Conservation (phyloP, 306 rosid species). For the Vachellia pachyceras region DNA sequence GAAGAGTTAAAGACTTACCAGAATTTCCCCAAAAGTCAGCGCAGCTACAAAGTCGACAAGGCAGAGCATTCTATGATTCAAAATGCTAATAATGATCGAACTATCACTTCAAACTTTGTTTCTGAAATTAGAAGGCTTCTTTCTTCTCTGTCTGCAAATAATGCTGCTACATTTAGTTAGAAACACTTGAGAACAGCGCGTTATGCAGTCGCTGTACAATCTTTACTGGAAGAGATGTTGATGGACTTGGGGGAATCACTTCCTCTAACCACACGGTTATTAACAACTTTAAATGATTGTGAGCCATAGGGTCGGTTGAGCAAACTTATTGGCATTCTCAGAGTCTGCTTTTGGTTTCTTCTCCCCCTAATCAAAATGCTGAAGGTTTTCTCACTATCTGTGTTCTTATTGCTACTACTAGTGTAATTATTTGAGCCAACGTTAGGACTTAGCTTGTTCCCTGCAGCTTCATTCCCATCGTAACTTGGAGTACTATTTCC, state of each 20-base stretch:
- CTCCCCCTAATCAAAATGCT: conserved; percentile 92
- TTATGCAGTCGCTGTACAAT: conserved; percentile 83
- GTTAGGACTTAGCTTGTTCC: conserved; percentile 38
- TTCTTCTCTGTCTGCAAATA: conserved; percentile 38
- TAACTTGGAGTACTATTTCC: conserved; percentile 61
- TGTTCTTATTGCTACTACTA: conserved; percentile 51
- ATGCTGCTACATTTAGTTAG: conserved; percentile 43
- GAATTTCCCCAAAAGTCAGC: conserved; percentile 38
- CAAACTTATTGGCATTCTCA: conserved; percentile 93
- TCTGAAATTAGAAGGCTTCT: conserved; percentile 31
- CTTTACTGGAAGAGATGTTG: conserved; percentile 65
- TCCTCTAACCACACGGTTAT: conserved; percentile 88
- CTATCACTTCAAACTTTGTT: conserved; percentile 34
- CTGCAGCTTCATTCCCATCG: conserved; percentile 50
- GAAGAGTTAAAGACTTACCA: conserved; percentile 52
- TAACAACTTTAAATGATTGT: conserved; percentile 85
- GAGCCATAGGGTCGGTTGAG: conserved; percentile 91
- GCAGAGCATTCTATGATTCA: conserved; percentile 37
- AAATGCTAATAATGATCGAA: conserved; percentile 43
- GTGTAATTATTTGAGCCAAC: conserved; percentile 42
- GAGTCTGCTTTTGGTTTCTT: conserved; percentile 91
- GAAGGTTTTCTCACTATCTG: conserved; percentile 85
- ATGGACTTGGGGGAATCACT: conserved; percentile 67
- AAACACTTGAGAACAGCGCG: conserved; percentile 29
- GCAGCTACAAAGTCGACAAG: conserved; percentile 37